These are phyloP conservation scores for Isochrysis galbana DNA, from an alignment of 78 protist species.

Conservation along the genomic window DNA sequence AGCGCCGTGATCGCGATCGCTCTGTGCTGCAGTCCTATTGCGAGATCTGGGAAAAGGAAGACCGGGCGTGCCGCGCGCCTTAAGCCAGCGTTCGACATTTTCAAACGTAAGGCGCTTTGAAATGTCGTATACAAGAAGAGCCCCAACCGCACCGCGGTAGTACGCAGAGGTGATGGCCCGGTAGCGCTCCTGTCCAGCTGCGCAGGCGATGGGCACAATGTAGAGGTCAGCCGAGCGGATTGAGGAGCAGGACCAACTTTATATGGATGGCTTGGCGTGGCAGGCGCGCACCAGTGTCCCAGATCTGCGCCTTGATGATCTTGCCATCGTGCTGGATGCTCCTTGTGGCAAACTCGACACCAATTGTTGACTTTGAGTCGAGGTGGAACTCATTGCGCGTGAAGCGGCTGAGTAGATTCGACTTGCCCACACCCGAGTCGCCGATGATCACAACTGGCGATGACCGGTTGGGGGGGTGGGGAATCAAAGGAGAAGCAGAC, in stretches of 20 bases:
- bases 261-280: no score
- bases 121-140: slow-evolving; percentile 94
- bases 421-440: slow-evolving; percentile 98
- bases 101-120: slow-evolving; percentile 89
- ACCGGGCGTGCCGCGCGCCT: not conserved
- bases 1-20: no score
- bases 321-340: slow-evolving; percentile 76
- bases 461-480: not conserved
- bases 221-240: no score
- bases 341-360: slow-evolving; percentile 22
- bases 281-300: slow-evolving; percentile 86
- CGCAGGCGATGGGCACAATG: no score
- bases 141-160: slow-evolving; percentile 49
- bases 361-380: slow-evolving; percentile 60
- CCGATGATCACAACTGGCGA: slow-evolving; percentile 92
- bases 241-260: no score
- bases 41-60: no score
- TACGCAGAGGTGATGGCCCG: slow-evolving; percentile 90
- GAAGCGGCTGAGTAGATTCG: slow-evolving; percentile 80
- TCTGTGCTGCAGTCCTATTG: no score
- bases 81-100: slow-evolving; percentile 85
- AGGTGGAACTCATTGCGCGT: slow-evolving; percentile 95
- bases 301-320: slow-evolving; percentile 91
- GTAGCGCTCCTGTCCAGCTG: slow-evolving; percentile 98
- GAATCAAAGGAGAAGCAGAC: no score